Conservation (phyloP, 805 yeast genomes). For the Ogataea haglerorum region DNA sequence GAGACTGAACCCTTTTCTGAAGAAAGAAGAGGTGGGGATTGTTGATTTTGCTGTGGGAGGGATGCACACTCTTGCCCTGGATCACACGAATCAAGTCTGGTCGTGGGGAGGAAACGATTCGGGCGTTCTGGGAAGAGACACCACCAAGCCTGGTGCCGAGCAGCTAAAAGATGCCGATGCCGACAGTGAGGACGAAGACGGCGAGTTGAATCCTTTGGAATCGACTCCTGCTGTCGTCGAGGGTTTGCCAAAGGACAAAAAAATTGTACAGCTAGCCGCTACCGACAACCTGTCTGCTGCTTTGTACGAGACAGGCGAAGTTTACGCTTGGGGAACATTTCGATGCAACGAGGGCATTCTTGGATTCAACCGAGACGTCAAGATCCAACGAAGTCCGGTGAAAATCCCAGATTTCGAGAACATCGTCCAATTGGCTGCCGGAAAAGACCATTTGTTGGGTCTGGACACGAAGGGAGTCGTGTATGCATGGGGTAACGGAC, state of each 20-base stretch:
- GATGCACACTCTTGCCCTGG: conserved; percentile 87
- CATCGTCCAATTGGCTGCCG: conserved; percentile 81
- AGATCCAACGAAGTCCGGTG: conserved; percentile 64
- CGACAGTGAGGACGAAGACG: conserved; percentile 62
- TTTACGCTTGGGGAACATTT: conserved; percentile 98
- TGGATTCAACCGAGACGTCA: conserved; percentile 68
- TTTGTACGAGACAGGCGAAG: conserved; percentile 75
- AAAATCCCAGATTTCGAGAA: conserved; percentile 59
- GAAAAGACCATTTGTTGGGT: conserved; percentile 89
- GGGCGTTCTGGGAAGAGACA: conserved; percentile 86
- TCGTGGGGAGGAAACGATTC: conserved; percentile 98
- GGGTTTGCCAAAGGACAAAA: conserved; percentile 52
- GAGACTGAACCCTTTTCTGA: conserved; percentile 75
- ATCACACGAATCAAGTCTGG: conserved; percentile 77
- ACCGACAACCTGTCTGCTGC: conserved; percentile 89
- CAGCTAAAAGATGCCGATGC: conserved; percentile 65
- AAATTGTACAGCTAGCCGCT: conserved; percentile 80
- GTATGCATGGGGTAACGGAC: conserved; percentile 97
- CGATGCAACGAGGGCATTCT: conserved; percentile 88
- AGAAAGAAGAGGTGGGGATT: conserved; percentile 59
- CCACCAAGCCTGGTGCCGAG: conserved; percentile 58
- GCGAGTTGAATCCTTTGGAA: conserved; percentile 83
- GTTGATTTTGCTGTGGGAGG: conserved; percentile 95
- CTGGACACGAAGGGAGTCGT: conserved; percentile 82
- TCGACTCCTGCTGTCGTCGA: conserved; percentile 84